Evolutionary conservation across 805 yeast species (phyloP).

Genomic region (Candida krabiensis): DNA sequence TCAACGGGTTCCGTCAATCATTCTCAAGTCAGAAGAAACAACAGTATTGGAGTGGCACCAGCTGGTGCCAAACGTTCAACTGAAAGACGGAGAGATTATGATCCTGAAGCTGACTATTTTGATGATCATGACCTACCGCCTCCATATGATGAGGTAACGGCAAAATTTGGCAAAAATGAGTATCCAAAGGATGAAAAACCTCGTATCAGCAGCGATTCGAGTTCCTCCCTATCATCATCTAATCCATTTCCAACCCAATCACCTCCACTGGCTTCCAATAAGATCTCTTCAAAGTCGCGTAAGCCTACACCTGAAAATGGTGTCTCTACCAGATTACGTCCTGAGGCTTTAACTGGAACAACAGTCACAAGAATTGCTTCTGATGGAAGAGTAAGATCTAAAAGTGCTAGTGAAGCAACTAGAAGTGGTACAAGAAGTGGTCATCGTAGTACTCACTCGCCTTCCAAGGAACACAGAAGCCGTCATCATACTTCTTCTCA

Average conservation of each 20-base stretch:
- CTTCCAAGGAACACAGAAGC: constrained; percentile 16
- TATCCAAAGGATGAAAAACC: constrained; percentile 56
- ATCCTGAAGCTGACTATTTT: constrained; percentile 27
- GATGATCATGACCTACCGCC: constrained; percentile 48
- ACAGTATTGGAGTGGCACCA: not conserved
- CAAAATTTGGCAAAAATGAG: constrained; percentile 38
- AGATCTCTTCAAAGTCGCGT: not conserved
- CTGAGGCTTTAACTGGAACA: constrained; percentile 22
- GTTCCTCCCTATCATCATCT: constrained; percentile 16
- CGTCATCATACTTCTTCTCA: not conserved
- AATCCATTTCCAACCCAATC: constrained; percentile 26
- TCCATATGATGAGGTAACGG: constrained; percentile 67
- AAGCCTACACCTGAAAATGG: constrained; percentile 17
- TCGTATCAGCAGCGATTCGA: constrained; percentile 19
- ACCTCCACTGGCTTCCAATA: constrained; percentile 11
- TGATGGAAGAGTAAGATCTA: constrained; percentile 33
- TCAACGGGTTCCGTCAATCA: constrained; percentile 33
- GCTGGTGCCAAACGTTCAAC: not conserved
- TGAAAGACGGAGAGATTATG: constrained; percentile 6
- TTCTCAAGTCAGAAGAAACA: too few species aligned
- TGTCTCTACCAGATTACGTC: constrained; percentile 23
- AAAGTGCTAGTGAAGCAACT: constrained; percentile 29
- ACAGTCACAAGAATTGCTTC: constrained; percentile 28
- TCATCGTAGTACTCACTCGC: constrained; percentile 11
- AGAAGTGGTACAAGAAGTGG: constrained; percentile 8